Evolutionary conservation across 257 asterid species (phyloP).

Genomic region (Rauvolfia tetraphylla): DNA sequence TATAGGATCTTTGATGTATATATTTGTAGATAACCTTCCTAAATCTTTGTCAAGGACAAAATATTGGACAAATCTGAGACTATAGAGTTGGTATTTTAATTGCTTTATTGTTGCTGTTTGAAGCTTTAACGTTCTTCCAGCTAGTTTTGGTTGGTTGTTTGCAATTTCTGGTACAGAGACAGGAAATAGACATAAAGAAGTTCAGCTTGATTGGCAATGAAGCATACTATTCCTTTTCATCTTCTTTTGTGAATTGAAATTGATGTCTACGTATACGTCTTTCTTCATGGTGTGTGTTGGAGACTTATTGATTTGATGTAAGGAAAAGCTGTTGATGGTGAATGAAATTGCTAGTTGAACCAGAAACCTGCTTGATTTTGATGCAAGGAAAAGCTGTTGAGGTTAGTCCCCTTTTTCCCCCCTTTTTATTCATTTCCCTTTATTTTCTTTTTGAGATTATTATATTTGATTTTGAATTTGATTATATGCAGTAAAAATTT

Average conservation of each 20-base stretch:
- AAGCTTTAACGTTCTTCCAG: background rate
- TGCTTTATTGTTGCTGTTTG: conserved; percentile 1
- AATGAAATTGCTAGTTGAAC: background rate
- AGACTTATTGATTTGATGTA: background rate
- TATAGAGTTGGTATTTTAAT: background rate
- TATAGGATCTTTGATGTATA: background rate
- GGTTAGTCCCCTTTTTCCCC: too few relatives aligned
- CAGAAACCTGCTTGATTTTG: background rate
- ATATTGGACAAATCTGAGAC: background rate
- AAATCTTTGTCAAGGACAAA: background rate
- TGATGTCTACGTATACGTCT: background rate
- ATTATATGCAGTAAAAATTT: too few relatives aligned
- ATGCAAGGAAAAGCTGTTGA: too few relatives aligned
- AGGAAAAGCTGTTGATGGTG: background rate
- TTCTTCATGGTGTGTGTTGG: background rate
- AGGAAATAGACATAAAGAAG: background rate
- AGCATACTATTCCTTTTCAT: background rate
- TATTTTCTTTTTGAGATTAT: too few relatives aligned
- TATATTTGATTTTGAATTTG: too few relatives aligned
- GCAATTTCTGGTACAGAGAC: background rate
- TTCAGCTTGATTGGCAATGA: conserved; percentile 2
- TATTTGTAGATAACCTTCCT: background rate
- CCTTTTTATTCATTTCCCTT: too few relatives aligned
- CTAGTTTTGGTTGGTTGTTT: conserved; percentile 6
- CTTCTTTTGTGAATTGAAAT: background rate